These are phyloP conservation scores for Yamadazyma jaroonii DNA, from an alignment of 1,139 yeast genomes.

Conservation along the genomic window DNA sequence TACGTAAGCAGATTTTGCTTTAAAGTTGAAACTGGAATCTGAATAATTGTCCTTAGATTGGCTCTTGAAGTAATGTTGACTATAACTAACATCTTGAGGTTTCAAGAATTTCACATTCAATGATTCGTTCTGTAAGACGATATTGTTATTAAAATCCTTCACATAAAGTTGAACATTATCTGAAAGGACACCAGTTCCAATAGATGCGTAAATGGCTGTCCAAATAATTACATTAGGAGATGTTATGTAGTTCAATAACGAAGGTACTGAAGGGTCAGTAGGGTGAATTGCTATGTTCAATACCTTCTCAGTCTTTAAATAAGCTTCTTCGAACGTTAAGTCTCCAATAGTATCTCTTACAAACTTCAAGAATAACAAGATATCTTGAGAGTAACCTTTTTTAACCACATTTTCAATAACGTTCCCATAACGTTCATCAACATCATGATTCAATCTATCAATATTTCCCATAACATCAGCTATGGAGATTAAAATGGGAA, in stretches of 20 bases:
- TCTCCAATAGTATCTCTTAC: conserved; percentile 79
- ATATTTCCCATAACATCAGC: conserved; percentile 52
- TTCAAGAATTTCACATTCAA: conserved; percentile 35
- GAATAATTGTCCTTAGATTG: conserved; percentile 12
- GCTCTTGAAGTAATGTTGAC: conserved; percentile 34
- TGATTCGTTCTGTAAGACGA: conserved; percentile 42
- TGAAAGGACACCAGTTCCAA: conserved; percentile 65
- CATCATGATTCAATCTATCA: conserved; percentile 49
- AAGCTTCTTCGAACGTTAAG: conserved; percentile 91
- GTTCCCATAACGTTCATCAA: conserved; percentile 63
- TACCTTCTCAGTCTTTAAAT: conserved; percentile 76
- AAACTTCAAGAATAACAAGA: conserved; percentile 71
- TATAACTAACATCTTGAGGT: conserved; percentile 48
- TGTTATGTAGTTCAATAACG: conserved; percentile 82
- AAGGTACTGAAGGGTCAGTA: conserved; percentile 67
- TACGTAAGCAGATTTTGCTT: conserved; percentile 68
- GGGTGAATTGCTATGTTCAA: conserved; percentile 90
- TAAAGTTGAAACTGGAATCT: conserved; percentile 19
- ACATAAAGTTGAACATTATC: conserved; percentile 64
- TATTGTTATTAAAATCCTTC: conserved; percentile 62
- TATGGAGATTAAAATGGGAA: conserved; percentile 45
- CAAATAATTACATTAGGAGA: conserved; percentile 92
- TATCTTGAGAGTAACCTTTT: conserved; percentile 84
- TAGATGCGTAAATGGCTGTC: conserved; percentile 77
- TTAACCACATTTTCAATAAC: conserved; percentile 63